Percentiles rank a stretch among this genome's conserved stretches.
These are phyloP conservation scores for Talaromyces sp. DNA, from an alignment of 2,329 filamentous ascomycete species.

Conservation along the genomic window DNA sequence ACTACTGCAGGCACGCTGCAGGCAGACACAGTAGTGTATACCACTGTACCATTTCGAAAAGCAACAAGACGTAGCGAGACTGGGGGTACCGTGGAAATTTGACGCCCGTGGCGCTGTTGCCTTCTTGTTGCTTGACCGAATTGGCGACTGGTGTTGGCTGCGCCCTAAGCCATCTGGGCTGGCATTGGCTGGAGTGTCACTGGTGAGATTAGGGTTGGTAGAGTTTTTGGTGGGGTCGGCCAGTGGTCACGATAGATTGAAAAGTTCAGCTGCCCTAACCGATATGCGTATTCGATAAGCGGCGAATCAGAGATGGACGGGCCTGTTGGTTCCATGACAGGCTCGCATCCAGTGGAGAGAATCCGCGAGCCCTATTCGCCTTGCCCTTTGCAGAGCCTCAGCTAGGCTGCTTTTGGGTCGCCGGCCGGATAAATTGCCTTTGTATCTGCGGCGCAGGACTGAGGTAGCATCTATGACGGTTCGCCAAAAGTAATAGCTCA, in stretches of 20 bases:
- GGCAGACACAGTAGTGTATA: not conserved
- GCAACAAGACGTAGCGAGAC: not conserved
- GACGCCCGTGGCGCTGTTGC: not conserved
- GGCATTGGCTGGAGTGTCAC: not conserved
- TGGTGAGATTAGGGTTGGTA: not conserved
- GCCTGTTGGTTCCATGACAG: not conserved
- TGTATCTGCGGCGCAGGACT: not conserved
- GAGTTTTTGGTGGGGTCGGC: not conserved
- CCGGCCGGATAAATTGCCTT: not conserved
- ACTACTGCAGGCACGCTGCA: not conserved
- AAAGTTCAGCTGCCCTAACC: not conserved
- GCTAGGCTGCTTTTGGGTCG: not conserved
- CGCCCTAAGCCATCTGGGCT: not conserved
- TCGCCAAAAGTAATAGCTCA: not conserved
- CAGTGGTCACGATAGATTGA: not conserved
- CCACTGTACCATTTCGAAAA: constrained; percentile 1
- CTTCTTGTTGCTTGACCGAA: not conserved
- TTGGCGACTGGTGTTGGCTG: not conserved
- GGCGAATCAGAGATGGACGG: not conserved
- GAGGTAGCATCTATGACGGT: not conserved
- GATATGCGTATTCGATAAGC: not conserved
- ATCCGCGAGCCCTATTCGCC: not conserved
- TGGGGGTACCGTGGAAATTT: not conserved
- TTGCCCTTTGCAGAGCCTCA: constrained; percentile 3
- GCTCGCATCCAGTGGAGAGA: not conserved